Base-by-base conservation (phyloP, 192 early-diverging fungal species). In the Glomus cerebriforme region DNA sequence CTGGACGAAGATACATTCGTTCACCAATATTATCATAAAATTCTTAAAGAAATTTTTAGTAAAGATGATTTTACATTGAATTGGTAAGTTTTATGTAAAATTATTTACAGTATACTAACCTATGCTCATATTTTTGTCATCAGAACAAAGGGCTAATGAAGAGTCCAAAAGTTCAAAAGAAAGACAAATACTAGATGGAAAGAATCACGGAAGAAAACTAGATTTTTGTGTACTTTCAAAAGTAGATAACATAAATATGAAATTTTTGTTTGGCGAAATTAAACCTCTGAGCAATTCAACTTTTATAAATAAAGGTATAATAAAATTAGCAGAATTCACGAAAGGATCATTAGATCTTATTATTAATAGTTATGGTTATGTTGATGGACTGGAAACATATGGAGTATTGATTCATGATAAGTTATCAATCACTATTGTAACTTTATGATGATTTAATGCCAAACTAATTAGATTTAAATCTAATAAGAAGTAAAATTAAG, bases 11-110 rank as follows among this genome's bases (percentile, higher is more conserved):
- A 73, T 73, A 73, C 24, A 22, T 73, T 73, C 7, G 26, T 73
- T 24, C 47, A 73, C 45, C 47, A 26, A 59, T 73, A 73, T 19
- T 73, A 49, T 59, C 35, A 73, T 29, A 2, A 73, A 73, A 29
- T 73, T 58, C 72, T 73, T 5, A 27, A 73, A 59, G 47, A 73
- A 59, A 58, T 73, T 59, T 73, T 73, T 24, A 59, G 15, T 73
- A 49, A 73, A 73, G 26, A 43, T 47, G 45, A 73, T 58, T 34
- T 29, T 7, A 26, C 49, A 58, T 73, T 73, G 17, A 22, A 59
- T 59, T 73, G 49, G 72, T 73, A 73, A 73, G 72, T 59, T 59
- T 59, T 27, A 13, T 47, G 12, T 47, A 47, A 47, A 13, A 1
- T 13, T 13, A 13, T 13, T 13, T 13, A 2, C 13, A 12, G 13